These are phyloP conservation scores for Eimeria necatrix DNA, from an alignment of 169 alveolate species.

Conservation along the genomic window DNA sequence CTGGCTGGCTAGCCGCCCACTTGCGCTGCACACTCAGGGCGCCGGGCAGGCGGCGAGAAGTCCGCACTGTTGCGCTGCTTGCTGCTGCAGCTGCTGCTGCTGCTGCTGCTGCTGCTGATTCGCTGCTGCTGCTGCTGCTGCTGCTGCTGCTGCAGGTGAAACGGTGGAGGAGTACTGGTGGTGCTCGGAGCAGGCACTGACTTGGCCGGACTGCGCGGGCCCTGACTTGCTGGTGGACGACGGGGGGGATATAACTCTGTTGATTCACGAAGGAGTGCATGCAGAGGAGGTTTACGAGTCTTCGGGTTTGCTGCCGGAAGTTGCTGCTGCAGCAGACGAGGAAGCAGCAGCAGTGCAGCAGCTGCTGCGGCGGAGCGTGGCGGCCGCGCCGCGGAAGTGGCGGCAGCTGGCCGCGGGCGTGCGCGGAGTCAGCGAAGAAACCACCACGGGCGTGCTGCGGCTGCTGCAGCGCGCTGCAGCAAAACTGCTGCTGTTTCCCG, in stretches of 20 bases:
- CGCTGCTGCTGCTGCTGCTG: neutral
- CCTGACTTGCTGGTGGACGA: slow-evolving; percentile 98
- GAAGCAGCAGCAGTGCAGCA: slow-evolving; percentile 85
- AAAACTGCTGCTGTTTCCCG: slow-evolving; percentile 96
- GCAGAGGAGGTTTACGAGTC: slow-evolving; percentile 87
- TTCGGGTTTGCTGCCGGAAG: slow-evolving; percentile 83
- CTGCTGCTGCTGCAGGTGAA: slow-evolving; percentile 85
- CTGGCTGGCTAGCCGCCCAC: too few relatives aligned
- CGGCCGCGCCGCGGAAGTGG: slow-evolving; percentile 94
- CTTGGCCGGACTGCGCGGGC: slow-evolving; percentile 97
- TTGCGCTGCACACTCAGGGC: too few relatives aligned
- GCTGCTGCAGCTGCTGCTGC: too few relatives aligned
- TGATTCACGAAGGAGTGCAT: slow-evolving; percentile 95
- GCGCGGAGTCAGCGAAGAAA: slow-evolving; percentile 98
- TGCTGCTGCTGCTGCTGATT: too few relatives aligned
- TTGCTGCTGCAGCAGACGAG: slow-evolving; percentile 77
- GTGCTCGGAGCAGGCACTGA: slow-evolving; percentile 96
- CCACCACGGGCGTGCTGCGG: slow-evolving; percentile 99
- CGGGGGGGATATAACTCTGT: slow-evolving; percentile 98
- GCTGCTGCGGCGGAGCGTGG: slow-evolving; percentile 91
- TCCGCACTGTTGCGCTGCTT: too few relatives aligned
- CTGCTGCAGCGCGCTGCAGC: slow-evolving; percentile 93
- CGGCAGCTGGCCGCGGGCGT: slow-evolving; percentile 92
- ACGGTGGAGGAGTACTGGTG: slow-evolving; percentile 98
- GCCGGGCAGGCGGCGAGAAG: too few relatives aligned